Conservation (phyloP, 805 yeast genomes). For the Wickerhamiella occidentalis region DNA sequence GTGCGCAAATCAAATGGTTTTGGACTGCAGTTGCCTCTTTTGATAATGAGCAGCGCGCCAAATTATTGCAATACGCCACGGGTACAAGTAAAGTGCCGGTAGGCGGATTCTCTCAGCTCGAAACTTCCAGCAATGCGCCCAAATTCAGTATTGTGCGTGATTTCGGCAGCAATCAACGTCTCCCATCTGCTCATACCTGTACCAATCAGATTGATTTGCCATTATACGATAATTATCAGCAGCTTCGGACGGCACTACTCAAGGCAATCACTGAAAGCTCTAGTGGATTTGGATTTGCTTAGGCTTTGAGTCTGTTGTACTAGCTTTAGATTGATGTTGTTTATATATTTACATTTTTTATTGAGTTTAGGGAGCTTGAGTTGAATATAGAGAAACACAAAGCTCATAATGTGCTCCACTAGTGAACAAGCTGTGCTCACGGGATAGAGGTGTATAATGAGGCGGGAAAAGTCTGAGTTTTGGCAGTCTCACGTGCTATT, state of each 20-base stretch:
- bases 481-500: no score
- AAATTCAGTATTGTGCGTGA: constrained; percentile 85
- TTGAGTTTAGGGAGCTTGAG: no score
- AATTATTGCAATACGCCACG: constrained; percentile 85
- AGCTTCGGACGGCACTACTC: constrained; percentile 64
- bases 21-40: constrained; percentile 97
- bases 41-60: constrained; percentile 88
- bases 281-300: constrained; percentile 89
- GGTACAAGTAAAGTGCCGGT: constrained; percentile 96
- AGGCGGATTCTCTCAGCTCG: constrained; percentile 80
- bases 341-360: no score
- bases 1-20: constrained; percentile 88
- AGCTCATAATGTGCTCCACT: no score
- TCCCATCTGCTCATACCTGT: constrained; percentile 95
- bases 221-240: constrained; percentile 79
- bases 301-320: constrained; percentile 8
- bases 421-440: no score
- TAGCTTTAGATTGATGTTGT: no score
- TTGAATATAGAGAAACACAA: no score
- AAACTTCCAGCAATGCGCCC: constrained; percentile 75
- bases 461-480: no score
- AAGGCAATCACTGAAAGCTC: constrained; percentile 88
- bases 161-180: constrained; percentile 69
- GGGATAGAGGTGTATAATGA: no score
- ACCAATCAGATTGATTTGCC: constrained; percentile 93